Evolutionary conservation across 495 filamentous ascomycete species (phyloP), one percentile per base, ranked within the genome.

Genomic region (Talaromyces liani): DNA sequence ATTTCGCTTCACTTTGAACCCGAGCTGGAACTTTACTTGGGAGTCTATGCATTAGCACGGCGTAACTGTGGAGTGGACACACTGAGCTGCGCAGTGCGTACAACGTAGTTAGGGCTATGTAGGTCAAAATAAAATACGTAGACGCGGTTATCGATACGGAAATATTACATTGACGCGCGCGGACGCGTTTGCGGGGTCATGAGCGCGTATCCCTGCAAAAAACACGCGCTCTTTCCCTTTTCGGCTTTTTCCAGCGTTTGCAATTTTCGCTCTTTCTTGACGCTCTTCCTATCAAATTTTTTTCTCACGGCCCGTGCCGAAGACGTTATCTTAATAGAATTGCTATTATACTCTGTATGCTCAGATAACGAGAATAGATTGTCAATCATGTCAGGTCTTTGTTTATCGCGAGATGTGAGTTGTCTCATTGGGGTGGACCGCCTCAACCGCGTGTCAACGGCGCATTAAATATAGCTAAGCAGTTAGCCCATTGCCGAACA

Each of bases 171-270:
- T 62, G 25, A 62, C 60, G 60, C 60, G 60, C 45, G 58, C 7
- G 45, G 60, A 62, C 60, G 60, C 60, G 60, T 62, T 20, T 62
- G 60, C 47, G 60, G 60, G 60, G 60, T 54, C 45, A 12, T 41
- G 25, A 31, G 41, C 60, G 60, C 60, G 60, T 34, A 51, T 62
- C 60, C 45, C 45, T 62, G 60, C 60, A 16, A 29, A 29, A 27
- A 22, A n/a, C 18, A 54, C 31, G 29, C 29, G 41, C 60, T 31
- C 29, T 25, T 62, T 62, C 60, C 60, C 36, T 27, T 53, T 34
- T 60, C 20, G n/a, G 49, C 39, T 10, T 10, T 18, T 45, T 45
- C 16, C 20, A 7, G 25, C 54, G 22, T n/a, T 57, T 41, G 36
- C 14, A 41, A n/a, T 16, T 41, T 41, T 18, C 6, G 6, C n/a